A percentile compares a stretch with the other conserved stretches of the same genome.
Conservation (phyloP, 1,284 basidiomycete genomes). For the Cryptococcus deneoformans region DNA sequence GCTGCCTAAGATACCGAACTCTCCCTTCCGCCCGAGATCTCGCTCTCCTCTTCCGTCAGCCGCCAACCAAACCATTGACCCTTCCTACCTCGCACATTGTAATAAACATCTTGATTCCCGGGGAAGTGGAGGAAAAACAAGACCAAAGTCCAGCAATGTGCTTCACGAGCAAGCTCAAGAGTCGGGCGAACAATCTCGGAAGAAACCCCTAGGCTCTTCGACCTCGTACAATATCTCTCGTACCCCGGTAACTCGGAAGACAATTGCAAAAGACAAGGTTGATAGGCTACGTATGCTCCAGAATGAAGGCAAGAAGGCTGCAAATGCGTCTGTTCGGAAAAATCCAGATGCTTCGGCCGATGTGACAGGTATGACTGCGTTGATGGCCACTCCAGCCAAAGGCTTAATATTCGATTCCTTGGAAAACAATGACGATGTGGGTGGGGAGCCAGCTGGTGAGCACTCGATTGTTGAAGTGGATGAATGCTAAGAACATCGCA, state of each 20-base stretch:
- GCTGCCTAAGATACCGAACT: slow-evolving; percentile 24
- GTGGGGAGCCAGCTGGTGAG: slow-evolving; percentile 24
- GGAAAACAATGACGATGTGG: slow-evolving; percentile 29
- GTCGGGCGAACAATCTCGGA: background rate
- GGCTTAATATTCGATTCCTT: slow-evolving; percentile 31
- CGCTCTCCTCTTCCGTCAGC: slow-evolving; percentile 20
- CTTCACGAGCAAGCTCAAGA: too few relatives aligned
- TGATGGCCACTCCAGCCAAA: slow-evolving; percentile 47
- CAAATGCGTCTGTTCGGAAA: slow-evolving; percentile 18
- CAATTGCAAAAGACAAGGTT: background rate
- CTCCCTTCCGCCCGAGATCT: slow-evolving; percentile 6
- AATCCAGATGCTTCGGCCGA: slow-evolving; percentile 25
- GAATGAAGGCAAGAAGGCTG: slow-evolving; percentile 14
- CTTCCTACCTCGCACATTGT: slow-evolving; percentile 43
- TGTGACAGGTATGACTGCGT: slow-evolving; percentile 45
- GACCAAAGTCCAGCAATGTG: too few relatives aligned
- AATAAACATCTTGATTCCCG: slow-evolving; percentile 40
- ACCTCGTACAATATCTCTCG: slow-evolving; percentile 26
- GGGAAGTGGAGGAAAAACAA: slow-evolving; percentile 7
- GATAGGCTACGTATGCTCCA: slow-evolving; percentile 13
- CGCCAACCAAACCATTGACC: slow-evolving; percentile 49
- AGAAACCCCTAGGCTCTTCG: slow-evolving; percentile 22
- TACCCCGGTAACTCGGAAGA: slow-evolving; percentile 1
- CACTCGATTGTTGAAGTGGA: background rate
- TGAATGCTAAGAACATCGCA: background rate